Evolutionary conservation across 345 rosid species (phyloP).

Genomic region (Lepidium aucheri): DNA sequence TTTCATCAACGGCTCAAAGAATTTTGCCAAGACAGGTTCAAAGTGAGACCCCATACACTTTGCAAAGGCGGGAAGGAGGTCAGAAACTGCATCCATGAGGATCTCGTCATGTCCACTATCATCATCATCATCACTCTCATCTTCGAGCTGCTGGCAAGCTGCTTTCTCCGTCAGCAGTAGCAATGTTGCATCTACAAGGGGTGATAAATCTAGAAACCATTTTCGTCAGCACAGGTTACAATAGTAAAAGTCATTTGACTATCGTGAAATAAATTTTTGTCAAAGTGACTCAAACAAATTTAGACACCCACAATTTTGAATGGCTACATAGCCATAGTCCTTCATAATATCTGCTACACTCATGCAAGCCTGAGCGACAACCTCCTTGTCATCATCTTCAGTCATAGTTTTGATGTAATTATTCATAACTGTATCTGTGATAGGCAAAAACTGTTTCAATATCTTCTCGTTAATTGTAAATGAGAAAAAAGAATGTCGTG

Average conservation of each 20-base stretch:
- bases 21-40: conserved; percentile 72
- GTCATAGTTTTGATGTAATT: conserved; percentile 72
- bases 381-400: conserved; percentile 96
- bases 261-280: not conserved
- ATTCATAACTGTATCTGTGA: conserved; percentile 70
- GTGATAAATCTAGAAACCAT: conserved; percentile 58
- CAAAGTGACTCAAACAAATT: conserved; percentile 4
- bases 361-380: conserved; percentile 93
- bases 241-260: not conserved
- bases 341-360: conserved; percentile 74
- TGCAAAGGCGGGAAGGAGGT: conserved; percentile 97
- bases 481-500: not conserved
- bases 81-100: conserved; percentile 98
- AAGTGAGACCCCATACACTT: conserved; percentile 90
- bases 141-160: conserved; percentile 69
- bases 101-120: conserved; percentile 84
- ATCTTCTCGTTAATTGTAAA: not conserved
- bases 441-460: conserved; percentile 14
- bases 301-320: conserved; percentile 77
- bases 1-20: conserved; percentile 94
- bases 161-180: conserved; percentile 75
- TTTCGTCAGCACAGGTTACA: conserved; percentile 11
- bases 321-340: conserved; percentile 67
- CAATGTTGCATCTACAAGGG: conserved; percentile 70
- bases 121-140: conserved; percentile 81